Conservation (phyloP, 495 filamentous ascomycete genomes). For the Patellaria atrata region DNA sequence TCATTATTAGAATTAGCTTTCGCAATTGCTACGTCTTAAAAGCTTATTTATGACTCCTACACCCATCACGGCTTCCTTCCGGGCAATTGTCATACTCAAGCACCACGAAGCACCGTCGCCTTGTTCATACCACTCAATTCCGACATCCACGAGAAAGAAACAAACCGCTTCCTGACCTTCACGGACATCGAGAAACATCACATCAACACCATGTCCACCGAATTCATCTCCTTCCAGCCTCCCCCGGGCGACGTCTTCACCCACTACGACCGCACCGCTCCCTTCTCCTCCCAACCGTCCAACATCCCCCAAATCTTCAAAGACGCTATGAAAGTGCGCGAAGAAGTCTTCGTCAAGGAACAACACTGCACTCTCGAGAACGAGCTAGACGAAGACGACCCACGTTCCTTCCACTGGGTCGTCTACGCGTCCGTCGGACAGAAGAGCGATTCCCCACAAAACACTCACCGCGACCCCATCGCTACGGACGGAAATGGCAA, state of each 20-base stretch:
- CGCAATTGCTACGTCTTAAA: no score
- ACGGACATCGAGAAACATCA: no score
- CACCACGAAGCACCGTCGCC: no score
- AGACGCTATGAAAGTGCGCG: constrained; percentile 66
- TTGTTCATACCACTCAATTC: no score
- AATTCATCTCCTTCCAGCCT: constrained; percentile 33
- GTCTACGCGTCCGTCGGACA: constrained; percentile 44
- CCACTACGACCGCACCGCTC: constrained; percentile 31
- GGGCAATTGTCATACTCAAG: no score
- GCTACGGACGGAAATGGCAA: no score
- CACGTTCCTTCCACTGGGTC: constrained; percentile 69
- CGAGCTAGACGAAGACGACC: constrained; percentile 72
- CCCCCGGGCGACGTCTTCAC: constrained; percentile 29
- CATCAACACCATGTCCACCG: constrained; percentile 12
- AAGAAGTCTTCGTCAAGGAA: constrained; percentile 63
- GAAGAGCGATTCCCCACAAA: constrained; percentile 20
- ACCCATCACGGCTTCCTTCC: no score
- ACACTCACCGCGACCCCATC: constrained; percentile 16
- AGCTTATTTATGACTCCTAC: no score
- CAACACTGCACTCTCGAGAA: constrained; percentile 50
- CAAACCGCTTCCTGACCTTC: no score
- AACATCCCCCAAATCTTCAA: constrained; percentile 46
- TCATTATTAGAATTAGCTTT: no score
- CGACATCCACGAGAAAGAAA: no score
- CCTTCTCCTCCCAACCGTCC: constrained; percentile 31